Conservation (phyloP, 2,329 filamentous ascomycete species). For the Hawksworthiomyces lignivorus region DNA sequence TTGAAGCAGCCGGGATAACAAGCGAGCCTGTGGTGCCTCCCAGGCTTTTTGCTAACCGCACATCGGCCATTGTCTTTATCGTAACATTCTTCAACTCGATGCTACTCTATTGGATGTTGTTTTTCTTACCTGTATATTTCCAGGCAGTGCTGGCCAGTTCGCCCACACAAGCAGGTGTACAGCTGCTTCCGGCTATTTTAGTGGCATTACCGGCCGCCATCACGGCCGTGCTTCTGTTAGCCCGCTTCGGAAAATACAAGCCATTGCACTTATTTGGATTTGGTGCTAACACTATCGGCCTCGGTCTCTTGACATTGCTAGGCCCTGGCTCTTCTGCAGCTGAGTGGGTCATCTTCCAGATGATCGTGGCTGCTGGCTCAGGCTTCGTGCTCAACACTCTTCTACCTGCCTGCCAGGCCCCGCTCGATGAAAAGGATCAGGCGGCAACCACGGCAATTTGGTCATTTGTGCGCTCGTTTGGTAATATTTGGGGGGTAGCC, state of each 20-base stretch:
- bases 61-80: slow-evolving; percentile 13
- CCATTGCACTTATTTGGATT: slow-evolving; percentile 31
- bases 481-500: slow-evolving; percentile 31
- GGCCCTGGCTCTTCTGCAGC: slow-evolving; percentile 18
- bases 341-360: slow-evolving; percentile 25
- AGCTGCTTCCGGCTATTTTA: slow-evolving; percentile 17
- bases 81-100: slow-evolving; percentile 19
- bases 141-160: slow-evolving; percentile 26
- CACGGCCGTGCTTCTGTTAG: slow-evolving; percentile 10
- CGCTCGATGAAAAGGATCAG: slow-evolving; percentile 26
- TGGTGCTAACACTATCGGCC: slow-evolving; percentile 20
- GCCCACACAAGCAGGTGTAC: slow-evolving; percentile 20
- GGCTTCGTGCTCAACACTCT: slow-evolving; percentile 29
- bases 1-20: slow-evolving; percentile 16
- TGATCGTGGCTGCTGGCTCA: slow-evolving; percentile 26
- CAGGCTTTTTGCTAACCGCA: slow-evolving; percentile 35
- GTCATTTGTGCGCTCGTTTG: slow-evolving; percentile 30
- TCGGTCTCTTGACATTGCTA: slow-evolving; percentile 20
- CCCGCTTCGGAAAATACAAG: slow-evolving; percentile 15
- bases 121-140: slow-evolving; percentile 37
- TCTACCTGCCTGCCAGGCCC: slow-evolving; percentile 30
- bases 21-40: slow-evolving; percentile 30
- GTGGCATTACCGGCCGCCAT: slow-evolving; percentile 14
- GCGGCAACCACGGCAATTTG: slow-evolving; percentile 30
- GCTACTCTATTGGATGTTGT: slow-evolving; percentile 26